Conservation (phyloP, 345 rosid species). For the Gossypium anomalum region DNA sequence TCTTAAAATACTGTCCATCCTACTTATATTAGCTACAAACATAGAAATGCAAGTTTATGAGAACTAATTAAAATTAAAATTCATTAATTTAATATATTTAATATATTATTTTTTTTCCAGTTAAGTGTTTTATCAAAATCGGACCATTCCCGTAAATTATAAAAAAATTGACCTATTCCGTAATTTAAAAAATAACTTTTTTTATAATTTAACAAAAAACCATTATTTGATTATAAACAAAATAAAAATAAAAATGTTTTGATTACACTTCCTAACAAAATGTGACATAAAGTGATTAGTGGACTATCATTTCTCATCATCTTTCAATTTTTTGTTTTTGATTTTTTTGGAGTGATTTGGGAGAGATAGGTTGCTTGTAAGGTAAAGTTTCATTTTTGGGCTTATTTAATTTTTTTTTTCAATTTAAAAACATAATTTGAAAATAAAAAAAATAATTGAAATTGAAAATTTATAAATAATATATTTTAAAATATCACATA, state of each 20-base stretch:
- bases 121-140: too few relatives aligned
- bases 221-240: conserved; percentile 3
- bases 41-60: too few relatives aligned
- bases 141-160: too few relatives aligned
- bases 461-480: neutral
- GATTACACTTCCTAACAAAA: conserved; percentile 9
- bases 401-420: neutral
- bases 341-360: neutral
- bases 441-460: neutral
- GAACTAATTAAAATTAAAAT: too few relatives aligned
- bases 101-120: too few relatives aligned
- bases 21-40: too few relatives aligned
- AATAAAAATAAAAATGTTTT: neutral
- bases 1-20: neutral
- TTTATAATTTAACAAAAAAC: neutral
- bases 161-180: too few relatives aligned
- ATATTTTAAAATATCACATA: neutral
- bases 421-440: too few relatives aligned
- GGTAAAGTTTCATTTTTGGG: neutral
- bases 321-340: neutral
- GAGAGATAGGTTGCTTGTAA: neutral
- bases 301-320: conserved; percentile 2
- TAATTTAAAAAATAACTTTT: too few relatives aligned
- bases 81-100: too few relatives aligned
- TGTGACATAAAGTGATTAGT: conserved; percentile 19